Evolutionary conservation across 345 rosid species (phyloP), one percentile per base, ranked within the genome.

Genomic region (Laguncularia racemosa): DNA sequence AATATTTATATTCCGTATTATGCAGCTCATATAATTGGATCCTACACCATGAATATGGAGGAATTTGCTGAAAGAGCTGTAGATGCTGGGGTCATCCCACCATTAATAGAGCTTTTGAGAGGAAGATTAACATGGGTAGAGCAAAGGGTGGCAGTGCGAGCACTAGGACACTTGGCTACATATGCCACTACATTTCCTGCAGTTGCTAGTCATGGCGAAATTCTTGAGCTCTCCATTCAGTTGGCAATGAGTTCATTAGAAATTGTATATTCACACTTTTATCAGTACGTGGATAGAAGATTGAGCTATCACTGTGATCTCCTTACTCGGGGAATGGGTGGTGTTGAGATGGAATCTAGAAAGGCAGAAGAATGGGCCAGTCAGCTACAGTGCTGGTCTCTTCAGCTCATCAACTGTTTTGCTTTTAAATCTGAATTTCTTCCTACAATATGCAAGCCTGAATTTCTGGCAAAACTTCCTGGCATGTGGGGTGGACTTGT

Each of bases 401-500:
- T 95, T 81, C 97, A 88, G 76, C 99, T 95, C 51, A 95, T 95
- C n/a, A 95, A 95, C 71, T 95, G 96, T 69, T 95, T 90, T 56
- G 99, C 99, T n/a, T 90, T 95, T 67, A 90, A 95, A 60, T 87
- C 99, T 0, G 97, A 95, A 77, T 90, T 95, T 83, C 95, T 95
- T 76, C 88, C 95, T 12, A 70, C 84, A 50, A 70, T 95, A 53
- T 88, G 97, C 73, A 95, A 82, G 64, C 84, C 92, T 16, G 99
- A 95, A 71, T 95, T 95, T 74, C 69, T 95, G n/a, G 78, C 74
- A 26, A 93, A 82, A 68, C 76, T 95, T 57, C 95, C 99, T 0
- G 95, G 89, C 62, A 88, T 95, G 97, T 95, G 99, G 97, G 99
- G 97, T n/a, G 99, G 97, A 55, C 96, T 95, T 52, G 97, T 90